These are phyloP conservation scores for Fraxinus albicans DNA, from an alignment of 305 asterid species.

Conservation along the genomic window DNA sequence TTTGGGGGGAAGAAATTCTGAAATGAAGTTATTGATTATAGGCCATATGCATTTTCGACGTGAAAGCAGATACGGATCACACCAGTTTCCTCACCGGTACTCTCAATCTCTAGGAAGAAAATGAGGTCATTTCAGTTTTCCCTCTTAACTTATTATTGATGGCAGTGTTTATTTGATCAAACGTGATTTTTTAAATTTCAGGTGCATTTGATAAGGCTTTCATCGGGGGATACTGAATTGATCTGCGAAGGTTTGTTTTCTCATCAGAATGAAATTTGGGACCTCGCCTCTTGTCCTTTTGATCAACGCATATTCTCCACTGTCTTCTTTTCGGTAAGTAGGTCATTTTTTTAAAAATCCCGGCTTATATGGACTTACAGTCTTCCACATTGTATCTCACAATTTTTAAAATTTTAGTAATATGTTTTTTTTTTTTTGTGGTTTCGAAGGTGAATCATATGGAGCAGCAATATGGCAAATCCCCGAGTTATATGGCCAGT, in stretches of 20 bases:
- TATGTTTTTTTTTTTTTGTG: constrained; percentile 13
- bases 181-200: constrained; percentile 28
- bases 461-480: constrained; percentile 97
- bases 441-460: constrained; percentile 63
- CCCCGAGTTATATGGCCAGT: constrained; percentile 90
- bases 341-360: neutral
- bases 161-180: constrained; percentile 22
- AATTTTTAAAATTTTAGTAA: neutral
- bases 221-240: constrained; percentile 75
- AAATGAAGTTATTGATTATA: constrained; percentile 30
- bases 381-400: neutral
- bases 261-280: constrained; percentile 94
- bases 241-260: constrained; percentile 92
- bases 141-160: neutral
- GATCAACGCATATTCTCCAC: constrained; percentile 95
- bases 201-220: constrained; percentile 90
- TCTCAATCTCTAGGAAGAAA: constrained; percentile 93
- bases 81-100: constrained; percentile 88
- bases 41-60: constrained; percentile 96
- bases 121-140: constrained; percentile 49
- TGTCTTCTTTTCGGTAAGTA: constrained; percentile 72
- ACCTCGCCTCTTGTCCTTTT: constrained; percentile 88
- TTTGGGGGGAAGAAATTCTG: neutral
- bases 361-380: neutral
- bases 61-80: constrained; percentile 94